phyloP scores from a whole-genome alignment of 1,139 yeast species.

The Arxiozyma telluris region DNA sequence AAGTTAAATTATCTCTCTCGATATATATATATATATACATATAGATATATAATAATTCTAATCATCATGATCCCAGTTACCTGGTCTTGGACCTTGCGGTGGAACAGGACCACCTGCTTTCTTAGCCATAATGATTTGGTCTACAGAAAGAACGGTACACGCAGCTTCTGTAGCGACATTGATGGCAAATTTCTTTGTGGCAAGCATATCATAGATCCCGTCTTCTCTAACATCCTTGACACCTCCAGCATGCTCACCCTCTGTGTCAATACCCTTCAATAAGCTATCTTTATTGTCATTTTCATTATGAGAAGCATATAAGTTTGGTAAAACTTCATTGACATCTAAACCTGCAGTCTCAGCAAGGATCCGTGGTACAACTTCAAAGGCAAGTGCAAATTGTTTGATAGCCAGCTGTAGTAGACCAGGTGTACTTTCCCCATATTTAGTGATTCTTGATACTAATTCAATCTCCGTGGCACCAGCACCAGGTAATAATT shows the following conservation, averaged over 20 bases:
- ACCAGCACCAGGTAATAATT: constrained; percentile 93
- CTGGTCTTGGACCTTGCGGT: constrained; percentile 73
- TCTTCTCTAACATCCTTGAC: constrained; percentile 59
- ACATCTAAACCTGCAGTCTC: constrained; percentile 93
- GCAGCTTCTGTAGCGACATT: constrained; percentile 95
- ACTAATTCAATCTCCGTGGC: constrained; percentile 90
- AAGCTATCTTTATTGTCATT: constrained; percentile 26
- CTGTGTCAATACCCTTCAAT: constrained; percentile 64
- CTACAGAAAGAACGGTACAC: constrained; percentile 76
- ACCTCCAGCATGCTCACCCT: constrained; percentile 56
- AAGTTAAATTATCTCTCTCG: too few relatives aligned
- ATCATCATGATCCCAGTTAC: constrained; percentile 97
- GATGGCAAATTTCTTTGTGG: constrained; percentile 79
- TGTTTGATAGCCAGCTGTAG: constrained; percentile 89
- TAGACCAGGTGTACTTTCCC: constrained; percentile 90
- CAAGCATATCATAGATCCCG: constrained; percentile 69
- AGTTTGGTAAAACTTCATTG: constrained; percentile 74
- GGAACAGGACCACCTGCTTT: constrained; percentile 94
- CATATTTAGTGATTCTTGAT: constrained; percentile 67
- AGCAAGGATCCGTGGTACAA: constrained; percentile 83
- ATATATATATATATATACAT: background rate
- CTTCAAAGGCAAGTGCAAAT: constrained; percentile 91
- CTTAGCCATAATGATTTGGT: constrained; percentile 72
- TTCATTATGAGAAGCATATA: constrained; percentile 73
- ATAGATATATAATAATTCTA: constrained; percentile 25